phyloP scores from a whole-genome alignment of 2,329 filamentous ascomycete species.

The Venturia oleaginea region DNA sequence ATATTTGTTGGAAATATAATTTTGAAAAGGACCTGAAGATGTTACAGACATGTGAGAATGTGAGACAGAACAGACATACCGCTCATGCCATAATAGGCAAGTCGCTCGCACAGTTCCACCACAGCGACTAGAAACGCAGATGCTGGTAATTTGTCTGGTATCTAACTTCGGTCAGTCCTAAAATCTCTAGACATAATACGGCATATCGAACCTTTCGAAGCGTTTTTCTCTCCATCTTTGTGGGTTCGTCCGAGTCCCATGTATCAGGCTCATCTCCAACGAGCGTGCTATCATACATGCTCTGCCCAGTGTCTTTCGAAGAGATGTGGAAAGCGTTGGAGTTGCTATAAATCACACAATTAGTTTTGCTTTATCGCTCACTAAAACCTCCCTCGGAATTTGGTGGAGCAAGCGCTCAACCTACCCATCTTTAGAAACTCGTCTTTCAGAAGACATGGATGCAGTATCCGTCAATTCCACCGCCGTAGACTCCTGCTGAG shows the following conservation, averaged over 20 bases:
- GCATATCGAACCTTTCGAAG: constrained; percentile 26
- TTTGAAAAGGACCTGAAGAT: constrained; percentile 34
- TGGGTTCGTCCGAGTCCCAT: constrained; percentile 12
- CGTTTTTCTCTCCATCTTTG: neutral
- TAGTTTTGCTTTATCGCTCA: neutral
- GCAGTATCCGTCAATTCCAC: neutral
- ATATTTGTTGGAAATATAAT: constrained; percentile 38
- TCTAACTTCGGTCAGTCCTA: neutral
- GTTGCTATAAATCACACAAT: neutral
- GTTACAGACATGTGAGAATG: neutral
- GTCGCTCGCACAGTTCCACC: constrained; percentile 42
- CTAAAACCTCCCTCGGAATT: neutral
- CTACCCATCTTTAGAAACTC: constrained; percentile 6
- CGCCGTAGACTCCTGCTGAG: constrained; percentile 6
- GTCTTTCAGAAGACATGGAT: constrained; percentile 5
- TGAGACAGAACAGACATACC: constrained; percentile 16
- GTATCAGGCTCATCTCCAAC: neutral
- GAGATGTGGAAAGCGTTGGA: neutral
- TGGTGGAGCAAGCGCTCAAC: neutral
- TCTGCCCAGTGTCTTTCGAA: neutral
- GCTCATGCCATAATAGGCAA: constrained; percentile 38
- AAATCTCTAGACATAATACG: too few relatives aligned
- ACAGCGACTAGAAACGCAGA: constrained; percentile 40
- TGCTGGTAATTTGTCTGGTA: constrained; percentile 39
- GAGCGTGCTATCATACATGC: constrained; percentile 4